Conservation (phyloP, 768 basidiomycete species). For the Suillus placidus region DNA sequence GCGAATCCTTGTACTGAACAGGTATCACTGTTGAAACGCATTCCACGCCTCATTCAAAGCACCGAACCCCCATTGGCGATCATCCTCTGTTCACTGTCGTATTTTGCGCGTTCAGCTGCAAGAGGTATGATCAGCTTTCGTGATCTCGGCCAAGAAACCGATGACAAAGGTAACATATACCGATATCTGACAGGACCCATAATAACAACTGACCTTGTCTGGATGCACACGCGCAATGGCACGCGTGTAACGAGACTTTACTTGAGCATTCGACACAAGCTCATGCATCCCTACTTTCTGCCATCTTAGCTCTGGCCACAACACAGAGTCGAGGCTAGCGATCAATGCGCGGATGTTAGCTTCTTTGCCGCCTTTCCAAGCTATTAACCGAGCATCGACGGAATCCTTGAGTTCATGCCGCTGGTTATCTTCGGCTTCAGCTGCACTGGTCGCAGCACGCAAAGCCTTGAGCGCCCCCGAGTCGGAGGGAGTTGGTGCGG, state of each 20-base stretch:
- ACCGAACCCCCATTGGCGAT: constrained; percentile 90
- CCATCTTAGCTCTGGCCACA: constrained; percentile 84
- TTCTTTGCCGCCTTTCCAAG: constrained; percentile 92
- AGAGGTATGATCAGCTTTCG: neutral
- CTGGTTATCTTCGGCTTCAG: constrained; percentile 76
- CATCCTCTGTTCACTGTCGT: constrained; percentile 96
- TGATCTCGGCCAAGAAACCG: constrained; percentile 6
- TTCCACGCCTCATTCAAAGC: constrained; percentile 90
- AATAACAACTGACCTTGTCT: constrained; percentile 75
- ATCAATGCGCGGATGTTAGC: constrained; percentile 88
- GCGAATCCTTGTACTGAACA: constrained; percentile 5
- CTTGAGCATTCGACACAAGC: constrained; percentile 74
- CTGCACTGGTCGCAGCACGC: constrained; percentile 59
- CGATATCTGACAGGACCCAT: neutral
- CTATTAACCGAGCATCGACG: constrained; percentile 68
- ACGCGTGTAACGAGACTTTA: constrained; percentile 89
- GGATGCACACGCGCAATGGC: constrained; percentile 94
- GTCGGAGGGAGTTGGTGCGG: constrained; percentile 30
- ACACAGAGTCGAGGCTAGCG: constrained; percentile 78
- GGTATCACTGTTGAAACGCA: constrained; percentile 57
- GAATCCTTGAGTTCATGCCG: constrained; percentile 74
- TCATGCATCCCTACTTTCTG: constrained; percentile 88
- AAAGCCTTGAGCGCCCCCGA: constrained; percentile 72
- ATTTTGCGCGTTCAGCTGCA: constrained; percentile 72
- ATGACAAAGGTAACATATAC: constrained; percentile 7